phyloP scores from a whole-genome alignment of 768 basidiomycete genomes.

The Trametes elegans region DNA sequence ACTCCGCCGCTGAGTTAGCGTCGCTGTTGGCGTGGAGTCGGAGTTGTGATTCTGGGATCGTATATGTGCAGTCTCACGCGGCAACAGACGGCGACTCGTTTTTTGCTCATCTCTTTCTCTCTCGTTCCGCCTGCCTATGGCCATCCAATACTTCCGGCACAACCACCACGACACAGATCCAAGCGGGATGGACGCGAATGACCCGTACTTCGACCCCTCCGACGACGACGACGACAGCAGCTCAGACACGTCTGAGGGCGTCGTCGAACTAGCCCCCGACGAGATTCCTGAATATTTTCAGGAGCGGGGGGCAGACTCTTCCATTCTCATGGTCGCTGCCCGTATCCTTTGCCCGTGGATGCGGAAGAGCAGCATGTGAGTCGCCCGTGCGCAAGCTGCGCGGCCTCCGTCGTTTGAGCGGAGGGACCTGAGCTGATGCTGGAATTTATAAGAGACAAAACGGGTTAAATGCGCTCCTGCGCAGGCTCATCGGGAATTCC shows the following conservation, averaged over 20 bases:
- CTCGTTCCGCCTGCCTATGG: conserved; percentile 14
- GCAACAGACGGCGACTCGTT: conserved; percentile 24
- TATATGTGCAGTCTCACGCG: conserved; percentile 17
- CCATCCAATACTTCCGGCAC: conserved; percentile 11
- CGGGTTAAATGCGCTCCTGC: conserved; percentile 47
- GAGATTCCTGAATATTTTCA: conserved; percentile 62
- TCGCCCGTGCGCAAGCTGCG: conserved; percentile 9
- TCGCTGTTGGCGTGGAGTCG: conserved; percentile 23
- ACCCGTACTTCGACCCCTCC: conserved; percentile 3
- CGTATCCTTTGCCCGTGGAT: conserved; percentile 76
- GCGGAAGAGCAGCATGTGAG: conserved; percentile 64
- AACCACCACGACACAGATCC: conserved; percentile 3
- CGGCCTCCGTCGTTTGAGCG: neutral
- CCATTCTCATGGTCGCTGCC: conserved; percentile 59
- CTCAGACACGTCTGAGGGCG: conserved; percentile 42
- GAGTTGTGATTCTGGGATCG: conserved; percentile 22
- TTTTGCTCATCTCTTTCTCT: conserved; percentile 26
- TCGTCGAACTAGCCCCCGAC: conserved; percentile 46
- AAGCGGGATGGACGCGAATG: conserved; percentile 6
- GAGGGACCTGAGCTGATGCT: neutral
- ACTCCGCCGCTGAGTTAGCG: conserved; percentile 26
- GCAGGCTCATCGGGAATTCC: conserved; percentile 50
- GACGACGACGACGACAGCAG: conserved; percentile 37
- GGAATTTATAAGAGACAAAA: conserved; percentile 47
- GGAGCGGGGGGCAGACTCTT: conserved; percentile 63